Base-by-base conservation (phyloP, 2,329 filamentous ascomycete species). In the Phaeosphaeriaceae sp. region DNA sequence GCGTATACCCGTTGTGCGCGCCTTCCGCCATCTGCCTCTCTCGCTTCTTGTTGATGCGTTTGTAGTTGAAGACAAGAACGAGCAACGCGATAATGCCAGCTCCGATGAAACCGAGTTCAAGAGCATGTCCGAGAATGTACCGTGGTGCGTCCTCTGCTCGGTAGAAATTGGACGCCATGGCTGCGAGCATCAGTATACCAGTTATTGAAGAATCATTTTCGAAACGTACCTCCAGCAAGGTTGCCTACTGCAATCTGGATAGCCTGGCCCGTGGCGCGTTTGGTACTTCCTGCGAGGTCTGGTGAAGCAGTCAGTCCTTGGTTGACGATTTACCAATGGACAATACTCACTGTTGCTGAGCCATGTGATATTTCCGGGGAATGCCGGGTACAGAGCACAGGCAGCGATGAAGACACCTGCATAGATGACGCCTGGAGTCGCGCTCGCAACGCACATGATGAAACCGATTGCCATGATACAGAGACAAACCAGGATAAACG, bases 151-250 rank as follows among this genome's bases (percentile, higher is more conserved):
- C 83, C 49, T 76, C 67, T 0, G 72, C 57, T 11, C 88, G 83
- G 66, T 91, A 92, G 66, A 91, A 91, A 67, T 91, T 91, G 5
- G 87, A 88, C 0, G 88, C 87, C 84, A 91, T 89, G 1, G 88
- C 89, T 78, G 50, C 13, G 5, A 25, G 13, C 27, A 9, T 54
- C 53, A 71, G 62, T 20, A 40, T 33, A 11, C 3, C 15, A 42
- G 20, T 4, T 13, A 2, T 1, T 41, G 19, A 40, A 9, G 19
- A 15, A 19, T 27, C 4, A 15, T 7, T 24, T 7, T 27, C 7
- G 2, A 11, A 40, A 20, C 51, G 45, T 61, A 70, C 68, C 70
- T 53, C 73, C 71, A 22, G 69, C 70, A 77, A 82, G 61, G 60
- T 84, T 84, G 3, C 83, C 83, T 11, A 84, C 65, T 2, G 76